A percentile compares a stretch with the other conserved stretches of the same genome.
These are phyloP conservation scores for Acanthamoeba sp. DNA, from an alignment of 208 protist species.

Conservation along the genomic window DNA sequence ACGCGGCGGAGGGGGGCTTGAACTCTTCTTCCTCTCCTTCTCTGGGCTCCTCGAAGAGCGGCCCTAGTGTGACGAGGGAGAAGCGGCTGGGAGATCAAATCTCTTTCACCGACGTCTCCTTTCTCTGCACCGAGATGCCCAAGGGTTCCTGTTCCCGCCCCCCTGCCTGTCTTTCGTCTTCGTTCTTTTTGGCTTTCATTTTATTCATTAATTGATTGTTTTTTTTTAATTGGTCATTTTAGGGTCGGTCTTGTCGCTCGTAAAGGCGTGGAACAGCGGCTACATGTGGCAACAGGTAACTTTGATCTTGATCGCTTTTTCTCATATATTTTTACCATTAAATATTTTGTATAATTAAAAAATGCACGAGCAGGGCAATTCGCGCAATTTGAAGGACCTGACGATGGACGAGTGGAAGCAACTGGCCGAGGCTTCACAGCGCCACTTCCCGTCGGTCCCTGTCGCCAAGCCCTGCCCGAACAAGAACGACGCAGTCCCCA, in stretches of 20 bases:
- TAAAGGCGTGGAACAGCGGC: slow-evolving; percentile 20
- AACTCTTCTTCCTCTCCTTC: background rate
- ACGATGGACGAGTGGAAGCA: slow-evolving; percentile 16
- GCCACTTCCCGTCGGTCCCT: background rate
- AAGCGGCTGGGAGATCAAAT: background rate
- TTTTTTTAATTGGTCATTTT: background rate
- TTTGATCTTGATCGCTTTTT: too few relatives aligned
- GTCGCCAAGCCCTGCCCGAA: background rate
- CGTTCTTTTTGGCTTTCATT: background rate
- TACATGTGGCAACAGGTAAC: background rate
- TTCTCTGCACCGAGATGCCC: background rate
- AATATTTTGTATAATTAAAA: background rate
- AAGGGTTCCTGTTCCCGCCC: background rate
- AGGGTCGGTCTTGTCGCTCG: background rate
- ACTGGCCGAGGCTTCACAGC: slow-evolving; percentile 1
- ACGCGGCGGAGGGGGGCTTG: background rate
- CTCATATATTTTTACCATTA: too few relatives aligned
- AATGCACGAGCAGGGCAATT: background rate
- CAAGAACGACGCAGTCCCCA: background rate
- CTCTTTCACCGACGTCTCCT: slow-evolving; percentile 15
- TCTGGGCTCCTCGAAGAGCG: background rate
- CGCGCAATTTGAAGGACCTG: slow-evolving; percentile 5
- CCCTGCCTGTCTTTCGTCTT: background rate
- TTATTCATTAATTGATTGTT: background rate
- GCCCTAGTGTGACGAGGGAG: background rate